Evolutionary conservation across 352 stramenopile species (phyloP).

Genomic region (Globisporangium camurandrum): DNA sequence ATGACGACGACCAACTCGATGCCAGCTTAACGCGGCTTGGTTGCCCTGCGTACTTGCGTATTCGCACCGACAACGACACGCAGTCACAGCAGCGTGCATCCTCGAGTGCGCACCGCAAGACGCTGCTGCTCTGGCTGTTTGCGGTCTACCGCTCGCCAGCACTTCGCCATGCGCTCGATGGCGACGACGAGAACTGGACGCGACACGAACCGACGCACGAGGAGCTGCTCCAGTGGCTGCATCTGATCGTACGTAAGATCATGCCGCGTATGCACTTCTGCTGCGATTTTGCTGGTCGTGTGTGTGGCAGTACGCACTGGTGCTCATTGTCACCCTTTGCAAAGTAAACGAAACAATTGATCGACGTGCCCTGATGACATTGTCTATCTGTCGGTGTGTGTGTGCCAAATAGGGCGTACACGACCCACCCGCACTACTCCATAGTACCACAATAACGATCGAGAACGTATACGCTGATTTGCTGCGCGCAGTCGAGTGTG

Average conservation of each 20-base stretch:
- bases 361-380: no score
- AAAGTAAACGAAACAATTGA: no score
- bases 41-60: conserved; percentile 28
- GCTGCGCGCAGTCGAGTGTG: conserved; percentile 19
- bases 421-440: conserved; percentile 19
- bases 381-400: background rate
- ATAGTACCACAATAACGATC: conserved; percentile 10
- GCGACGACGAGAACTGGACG: conserved; percentile 25
- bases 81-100: conserved; percentile 8
- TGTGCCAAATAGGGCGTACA: conserved; percentile 17
- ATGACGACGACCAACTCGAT: no score
- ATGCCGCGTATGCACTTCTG: no score
- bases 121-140: conserved; percentile 37
- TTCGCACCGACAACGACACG: background rate
- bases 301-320: background rate
- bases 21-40: conserved; percentile 19
- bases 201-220: conserved; percentile 18
- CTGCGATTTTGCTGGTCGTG: background rate
- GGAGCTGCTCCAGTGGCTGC: conserved; percentile 27
- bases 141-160: conserved; percentile 25
- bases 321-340: background rate
- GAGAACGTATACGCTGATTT: conserved; percentile 18
- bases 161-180: conserved; percentile 8
- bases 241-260: conserved; percentile 16
- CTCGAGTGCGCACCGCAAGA: conserved; percentile 17